Evolutionary conservation across 108 stramenopile species (phyloP), one percentile per base, ranked within the genome.

Genomic region (Bacterosira constricta): DNA sequence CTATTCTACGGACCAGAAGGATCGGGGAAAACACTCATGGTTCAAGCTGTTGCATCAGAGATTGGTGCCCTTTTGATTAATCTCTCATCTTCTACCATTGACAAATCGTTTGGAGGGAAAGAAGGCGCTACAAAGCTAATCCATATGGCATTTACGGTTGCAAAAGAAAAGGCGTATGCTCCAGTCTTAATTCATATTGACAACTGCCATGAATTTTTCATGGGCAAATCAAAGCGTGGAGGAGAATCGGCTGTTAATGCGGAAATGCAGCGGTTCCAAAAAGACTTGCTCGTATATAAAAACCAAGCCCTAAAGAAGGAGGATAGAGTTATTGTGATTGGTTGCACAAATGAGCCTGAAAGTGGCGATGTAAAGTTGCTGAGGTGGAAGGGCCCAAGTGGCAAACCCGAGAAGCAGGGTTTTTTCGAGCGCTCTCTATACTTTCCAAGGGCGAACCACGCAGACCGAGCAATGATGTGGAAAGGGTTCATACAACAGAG

Each of bases 121-220:
- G 79, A 81, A 44, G 90, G 83, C 7, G 84, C 93, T 6, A 85
- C 86, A 4, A 86, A 88, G 54, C 63, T 88, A 15, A 34, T 93
- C 30, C 93, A 95, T 73, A 87, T 93, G 86, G 88, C 69, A 23
- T 92, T 91, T 63, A 80, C 75, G 15, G 88, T 95, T n/a, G 90
- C 92, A n/a, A 81, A 71, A 45, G 86, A 91, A 52, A 69, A 70
- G 53, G 68, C 77, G n/a, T 83, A 87, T 50, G 72, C 79, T 36
- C 93, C 92, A 13, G 92, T 87, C 9, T 83, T 95, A 8, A 86
- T 95, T 38, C 93, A 95, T 55, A 61, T 95, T 29, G 93, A 95
- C 66, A 63, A 93, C 32, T 86, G 85, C 25, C 81, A 82, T 42
- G 76, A 88, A 81, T 86, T 87, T 68, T 88, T 91, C 31, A 53